Conservation (phyloP, 129 eudicot genomes). For the sunflower (Helianthus annuus) region DNA sequence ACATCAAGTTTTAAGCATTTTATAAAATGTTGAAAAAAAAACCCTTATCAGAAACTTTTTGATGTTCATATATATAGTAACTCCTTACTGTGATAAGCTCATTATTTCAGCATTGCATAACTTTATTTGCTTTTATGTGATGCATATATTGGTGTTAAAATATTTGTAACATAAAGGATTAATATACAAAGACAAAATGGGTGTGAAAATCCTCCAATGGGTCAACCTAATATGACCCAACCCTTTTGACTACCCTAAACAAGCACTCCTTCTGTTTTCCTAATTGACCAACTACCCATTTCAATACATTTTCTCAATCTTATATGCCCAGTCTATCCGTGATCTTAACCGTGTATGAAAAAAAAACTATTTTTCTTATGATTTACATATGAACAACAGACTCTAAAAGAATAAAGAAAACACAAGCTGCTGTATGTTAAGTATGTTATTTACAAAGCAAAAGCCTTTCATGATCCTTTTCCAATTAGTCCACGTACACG, state of each 20-base stretch:
- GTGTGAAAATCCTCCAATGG: neutral
- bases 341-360: neutral
- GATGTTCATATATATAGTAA: neutral
- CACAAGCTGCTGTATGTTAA: neutral
- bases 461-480: neutral
- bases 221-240: neutral
- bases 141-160: neutral
- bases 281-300: neutral
- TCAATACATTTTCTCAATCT: neutral
- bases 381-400: neutral
- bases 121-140: neutral
- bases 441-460: neutral
- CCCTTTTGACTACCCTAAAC: neutral
- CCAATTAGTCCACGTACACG: neutral
- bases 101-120: neutral
- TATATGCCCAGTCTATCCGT: neutral
- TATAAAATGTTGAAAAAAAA: neutral
- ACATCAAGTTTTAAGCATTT: neutral
- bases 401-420: neutral
- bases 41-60: no score
- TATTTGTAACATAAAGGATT: neutral
- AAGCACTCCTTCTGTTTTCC: neutral
- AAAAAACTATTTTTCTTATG: neutral
- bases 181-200: neutral
- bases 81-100: neutral